Percentiles rank a stretch among this genome's conserved stretches.
Conservation (phyloP, 2,329 filamentous ascomycete species). For the Paraphaeosphaeria minitans region DNA sequence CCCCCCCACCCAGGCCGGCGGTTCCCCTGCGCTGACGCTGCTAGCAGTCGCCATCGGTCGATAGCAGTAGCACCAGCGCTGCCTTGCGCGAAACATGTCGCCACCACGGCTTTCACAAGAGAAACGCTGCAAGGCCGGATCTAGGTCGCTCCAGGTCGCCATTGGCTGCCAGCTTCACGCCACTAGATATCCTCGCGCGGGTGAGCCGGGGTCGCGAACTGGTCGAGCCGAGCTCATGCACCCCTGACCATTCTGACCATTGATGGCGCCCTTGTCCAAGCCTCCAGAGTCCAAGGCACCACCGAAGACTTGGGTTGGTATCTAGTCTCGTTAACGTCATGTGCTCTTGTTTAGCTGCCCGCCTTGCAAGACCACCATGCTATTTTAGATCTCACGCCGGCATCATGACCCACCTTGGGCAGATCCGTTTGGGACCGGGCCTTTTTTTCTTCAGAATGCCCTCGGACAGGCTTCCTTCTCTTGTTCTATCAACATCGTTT, state of each 20-base stretch:
- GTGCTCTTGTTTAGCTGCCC: conserved; percentile 28
- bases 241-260: too few relatives aligned
- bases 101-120: conserved; percentile 34
- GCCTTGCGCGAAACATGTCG: conserved; percentile 17
- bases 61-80: background rate
- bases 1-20: conserved; percentile 2
- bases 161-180: conserved; percentile 25
- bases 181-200: conserved; percentile 31
- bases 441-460: conserved; percentile 24
- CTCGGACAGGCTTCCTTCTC: background rate
- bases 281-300: too few relatives aligned
- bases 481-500: conserved; percentile 12
- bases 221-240: conserved; percentile 29
- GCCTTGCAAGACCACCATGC: conserved; percentile 20
- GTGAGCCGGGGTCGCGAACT: conserved; percentile 27
- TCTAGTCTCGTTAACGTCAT: conserved; percentile 44
- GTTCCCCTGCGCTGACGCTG: conserved; percentile 5
- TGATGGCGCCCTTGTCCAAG: conserved; percentile 10
- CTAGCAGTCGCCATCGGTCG: conserved; percentile 2
- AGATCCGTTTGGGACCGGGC: conserved; percentile 33
- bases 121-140: conserved; percentile 8
- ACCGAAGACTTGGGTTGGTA: conserved; percentile 26
- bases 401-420: conserved; percentile 34
- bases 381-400: conserved; percentile 28
- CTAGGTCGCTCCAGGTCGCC: background rate